Evolutionary conservation across 2,329 filamentous ascomycete genomes (phyloP), one percentile per base, ranked within the genome.

Genomic region (Plectosphaerella cucumerina): DNA sequence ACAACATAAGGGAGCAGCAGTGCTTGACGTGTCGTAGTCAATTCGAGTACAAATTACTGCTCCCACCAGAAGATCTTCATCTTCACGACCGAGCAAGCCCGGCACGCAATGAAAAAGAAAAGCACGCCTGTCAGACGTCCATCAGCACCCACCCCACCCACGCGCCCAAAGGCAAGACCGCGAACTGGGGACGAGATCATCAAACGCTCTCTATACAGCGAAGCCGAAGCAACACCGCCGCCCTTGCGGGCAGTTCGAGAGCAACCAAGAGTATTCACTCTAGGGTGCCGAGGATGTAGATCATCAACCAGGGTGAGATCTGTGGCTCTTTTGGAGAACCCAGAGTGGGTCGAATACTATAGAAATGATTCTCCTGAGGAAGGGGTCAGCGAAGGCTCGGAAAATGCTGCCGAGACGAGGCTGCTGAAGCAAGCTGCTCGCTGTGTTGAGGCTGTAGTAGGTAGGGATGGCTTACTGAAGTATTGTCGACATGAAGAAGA

Each of bases 281-380:
- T 89, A 83, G 85, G 87, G 86, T 76, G 80, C 79, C 84, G 89
- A 89, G 87, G 89, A 89, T 86, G 82, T 89, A 65, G 74, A 72
- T 95, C 90, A 94, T 95, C 90, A 89, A 88, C 89, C 89, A 90
- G 89, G 88, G 85, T 93, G 83, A 84, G 84, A 82, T 90, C 87
- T 93, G 87, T 90, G 83, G 89, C 91, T 96, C 80, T 80, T 87
- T 82, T 91, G 81, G 84, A 84, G 83, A 93, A 87, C 85, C 90
- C 87, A 94, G 89, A 90, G 85, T 81, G 80, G 81, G 87, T 91
- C 85, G 85, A 89, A 81, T 86, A 92, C 90, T 96, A 91, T 92
- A 96, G 88, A 96, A 95, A 89, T 90, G 89, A 93, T 93, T 92
- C 89, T 90, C 73, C 69, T 77, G 68, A 58, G 58, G 59, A 37